Conservation (phyloP, 257 asterid genomes). For the Petunia secreta region DNA sequence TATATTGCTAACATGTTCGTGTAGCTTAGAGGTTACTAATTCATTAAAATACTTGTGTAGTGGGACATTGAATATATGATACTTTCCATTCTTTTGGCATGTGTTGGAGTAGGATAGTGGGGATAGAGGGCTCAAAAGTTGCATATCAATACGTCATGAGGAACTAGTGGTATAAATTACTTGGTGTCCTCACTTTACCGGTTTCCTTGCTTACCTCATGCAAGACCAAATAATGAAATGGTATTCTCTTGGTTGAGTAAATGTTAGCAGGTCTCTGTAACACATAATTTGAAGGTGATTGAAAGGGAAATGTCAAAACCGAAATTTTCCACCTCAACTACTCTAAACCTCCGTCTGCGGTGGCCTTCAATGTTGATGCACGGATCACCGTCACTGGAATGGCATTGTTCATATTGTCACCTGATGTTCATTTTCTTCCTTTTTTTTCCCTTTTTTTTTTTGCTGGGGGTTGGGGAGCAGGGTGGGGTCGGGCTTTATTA, state of each 20-base stretch:
- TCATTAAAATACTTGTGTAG: background rate
- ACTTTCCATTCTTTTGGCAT: slow-evolving; percentile 19
- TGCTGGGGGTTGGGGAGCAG: no score
- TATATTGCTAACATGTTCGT: background rate
- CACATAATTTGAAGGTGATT: slow-evolving; percentile 1
- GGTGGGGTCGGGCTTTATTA: background rate
- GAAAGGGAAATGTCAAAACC: slow-evolving; percentile 3
- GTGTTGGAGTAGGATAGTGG: background rate
- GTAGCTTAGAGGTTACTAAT: background rate
- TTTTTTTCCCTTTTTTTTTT: no score
- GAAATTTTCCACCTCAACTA: background rate
- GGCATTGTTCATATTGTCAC: background rate
- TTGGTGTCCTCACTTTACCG: background rate
- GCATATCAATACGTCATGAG: background rate
- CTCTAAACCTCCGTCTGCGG: background rate
- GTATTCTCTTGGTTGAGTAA: slow-evolving; percentile 5
- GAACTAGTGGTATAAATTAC: slow-evolving; percentile 10
- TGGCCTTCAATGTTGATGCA: background rate
- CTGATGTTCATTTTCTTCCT: background rate
- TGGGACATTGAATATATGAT: background rate
- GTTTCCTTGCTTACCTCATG: background rate
- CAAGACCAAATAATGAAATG: background rate
- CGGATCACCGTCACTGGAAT: background rate
- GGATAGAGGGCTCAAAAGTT: slow-evolving; percentile 6
- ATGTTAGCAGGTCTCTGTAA: slow-evolving; percentile 6